Percentiles rank a stretch among this genome's conserved stretches.
phyloP scores from a whole-genome alignment of 2,329 filamentous ascomycete genomes.

The Didymella sp. region DNA sequence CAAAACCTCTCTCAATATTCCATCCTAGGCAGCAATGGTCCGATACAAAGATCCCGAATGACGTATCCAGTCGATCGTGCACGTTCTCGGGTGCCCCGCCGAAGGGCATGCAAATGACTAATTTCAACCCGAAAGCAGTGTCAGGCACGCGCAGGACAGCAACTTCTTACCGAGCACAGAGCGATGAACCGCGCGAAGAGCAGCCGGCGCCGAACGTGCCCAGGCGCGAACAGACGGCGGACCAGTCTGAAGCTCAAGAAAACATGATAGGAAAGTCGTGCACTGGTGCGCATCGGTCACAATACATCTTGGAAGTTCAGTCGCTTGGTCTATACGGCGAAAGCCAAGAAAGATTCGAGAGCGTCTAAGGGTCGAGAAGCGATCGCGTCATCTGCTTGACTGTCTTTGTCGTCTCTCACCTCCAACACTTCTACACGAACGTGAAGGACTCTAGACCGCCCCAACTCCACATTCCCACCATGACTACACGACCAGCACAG shows the following conservation, averaged over 20 bases:
- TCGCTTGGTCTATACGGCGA: slow-evolving; percentile 21
- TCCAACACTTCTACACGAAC: slow-evolving; percentile 6
- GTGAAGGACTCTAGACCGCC: background rate
- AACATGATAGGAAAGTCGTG: slow-evolving; percentile 19
- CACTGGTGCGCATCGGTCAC: slow-evolving; percentile 20
- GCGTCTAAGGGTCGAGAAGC: slow-evolving; percentile 16
- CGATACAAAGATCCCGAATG: slow-evolving; percentile 8
- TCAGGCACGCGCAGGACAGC: slow-evolving; percentile 29
- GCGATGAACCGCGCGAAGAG: slow-evolving; percentile 13
- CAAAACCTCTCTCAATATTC: background rate
- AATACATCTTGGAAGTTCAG: slow-evolving; percentile 15
- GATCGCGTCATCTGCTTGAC: slow-evolving; percentile 16
- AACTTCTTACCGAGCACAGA: slow-evolving; percentile 6
- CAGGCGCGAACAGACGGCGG: slow-evolving; percentile 33
- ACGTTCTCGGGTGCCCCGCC: slow-evolving; percentile 25
- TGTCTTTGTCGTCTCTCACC: slow-evolving; percentile 9
- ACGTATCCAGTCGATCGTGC: slow-evolving; percentile 15
- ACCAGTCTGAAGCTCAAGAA: slow-evolving; percentile 34
- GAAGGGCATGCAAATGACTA: slow-evolving; percentile 33
- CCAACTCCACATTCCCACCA: slow-evolving; percentile 13
- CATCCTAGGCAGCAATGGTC: slow-evolving; percentile 4
- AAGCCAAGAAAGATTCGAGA: slow-evolving; percentile 23
- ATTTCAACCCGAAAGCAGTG: slow-evolving; percentile 32
- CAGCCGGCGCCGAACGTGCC: slow-evolving; percentile 33
- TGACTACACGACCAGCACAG: slow-evolving; percentile 34